phyloP scores from a whole-genome alignment of 306 rosid genomes.

The Malus orientalis region DNA sequence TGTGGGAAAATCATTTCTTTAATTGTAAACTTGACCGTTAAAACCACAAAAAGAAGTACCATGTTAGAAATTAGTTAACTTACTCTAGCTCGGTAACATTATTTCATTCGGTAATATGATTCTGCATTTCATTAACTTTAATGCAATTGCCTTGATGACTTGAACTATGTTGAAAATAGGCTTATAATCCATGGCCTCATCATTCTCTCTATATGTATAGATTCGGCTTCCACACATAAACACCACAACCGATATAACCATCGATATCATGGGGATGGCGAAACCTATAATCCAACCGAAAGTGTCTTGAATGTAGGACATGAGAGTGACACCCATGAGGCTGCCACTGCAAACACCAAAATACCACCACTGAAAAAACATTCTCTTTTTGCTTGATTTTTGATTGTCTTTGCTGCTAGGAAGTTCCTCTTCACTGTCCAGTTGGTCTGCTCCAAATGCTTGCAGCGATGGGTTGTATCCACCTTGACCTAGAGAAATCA shows the following conservation, averaged over 20 bases:
- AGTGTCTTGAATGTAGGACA: conserved; percentile 92
- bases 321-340: conserved; percentile 70
- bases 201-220: conserved; percentile 40
- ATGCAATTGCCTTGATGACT: conserved; percentile 41
- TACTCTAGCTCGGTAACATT: conserved; percentile 71
- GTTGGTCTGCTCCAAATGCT: conserved; percentile 89
- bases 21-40: neutral
- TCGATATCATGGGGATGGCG: conserved; percentile 70
- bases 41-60: too few species aligned
- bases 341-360: conserved; percentile 84
- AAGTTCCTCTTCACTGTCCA: conserved; percentile 59
- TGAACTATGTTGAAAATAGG: conserved; percentile 21
- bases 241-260: conserved; percentile 44
- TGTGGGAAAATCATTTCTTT: too few species aligned
- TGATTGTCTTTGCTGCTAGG: conserved; percentile 48
- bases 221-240: conserved; percentile 63
- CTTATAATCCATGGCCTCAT: conserved; percentile 10
- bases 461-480: conserved; percentile 90
- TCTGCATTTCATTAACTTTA: conserved; percentile 41
- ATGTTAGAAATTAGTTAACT: conserved; percentile 16
- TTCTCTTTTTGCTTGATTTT: conserved; percentile 36
- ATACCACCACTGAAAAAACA: conserved; percentile 86
- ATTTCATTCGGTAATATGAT: conserved; percentile 32
- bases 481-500: conserved; percentile 82
- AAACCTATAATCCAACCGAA: conserved; percentile 89